Percentiles rank a stretch among this genome's conserved stretches.
phyloP scores from a whole-genome alignment of 371 early-diverging fungal species.

The Umbelopsis sp. region DNA sequence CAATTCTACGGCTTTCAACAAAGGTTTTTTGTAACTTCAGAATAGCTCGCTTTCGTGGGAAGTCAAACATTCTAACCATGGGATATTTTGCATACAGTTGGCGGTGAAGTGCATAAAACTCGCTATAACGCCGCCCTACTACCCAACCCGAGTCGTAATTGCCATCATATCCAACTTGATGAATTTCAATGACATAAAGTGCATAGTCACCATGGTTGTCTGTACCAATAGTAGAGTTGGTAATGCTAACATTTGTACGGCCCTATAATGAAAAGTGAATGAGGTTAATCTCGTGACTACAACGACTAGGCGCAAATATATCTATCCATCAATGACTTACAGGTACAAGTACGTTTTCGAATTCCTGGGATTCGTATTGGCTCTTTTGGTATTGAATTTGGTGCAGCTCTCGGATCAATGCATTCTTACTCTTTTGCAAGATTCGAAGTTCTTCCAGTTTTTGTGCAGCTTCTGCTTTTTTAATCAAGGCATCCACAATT shows the following conservation, averaged over 20 bases:
- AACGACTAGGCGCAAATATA: background rate
- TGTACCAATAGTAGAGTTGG: slow-evolving; percentile 58
- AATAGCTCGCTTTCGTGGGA: slow-evolving; percentile 76
- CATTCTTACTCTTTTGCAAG: slow-evolving; percentile 60
- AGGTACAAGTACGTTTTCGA: slow-evolving; percentile 71
- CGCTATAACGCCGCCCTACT: slow-evolving; percentile 77
- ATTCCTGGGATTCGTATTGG: slow-evolving; percentile 65
- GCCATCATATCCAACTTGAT: slow-evolving; percentile 59
- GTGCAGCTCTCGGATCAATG: slow-evolving; percentile 62
- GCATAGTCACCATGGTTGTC: slow-evolving; percentile 69
- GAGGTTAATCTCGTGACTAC: background rate
- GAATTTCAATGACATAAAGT: slow-evolving; percentile 80
- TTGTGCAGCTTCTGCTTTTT: slow-evolving; percentile 56
- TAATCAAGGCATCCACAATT: slow-evolving; percentile 66
- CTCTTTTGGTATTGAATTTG: slow-evolving; percentile 69
- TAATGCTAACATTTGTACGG: slow-evolving; percentile 62
- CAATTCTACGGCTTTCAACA: slow-evolving; percentile 71
- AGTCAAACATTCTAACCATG: slow-evolving; percentile 64
- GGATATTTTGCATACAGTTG: slow-evolving; percentile 61
- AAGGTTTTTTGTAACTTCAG: slow-evolving; percentile 62
- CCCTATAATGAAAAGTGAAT: slow-evolving; percentile 39
- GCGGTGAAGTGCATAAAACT: slow-evolving; percentile 81
- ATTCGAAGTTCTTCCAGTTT: slow-evolving; percentile 64
- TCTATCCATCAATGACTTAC: slow-evolving; percentile 34
- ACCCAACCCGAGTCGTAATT: slow-evolving; percentile 76